Conservation (phyloP, 345 rosid species). For the Geranium brycei region DNA sequence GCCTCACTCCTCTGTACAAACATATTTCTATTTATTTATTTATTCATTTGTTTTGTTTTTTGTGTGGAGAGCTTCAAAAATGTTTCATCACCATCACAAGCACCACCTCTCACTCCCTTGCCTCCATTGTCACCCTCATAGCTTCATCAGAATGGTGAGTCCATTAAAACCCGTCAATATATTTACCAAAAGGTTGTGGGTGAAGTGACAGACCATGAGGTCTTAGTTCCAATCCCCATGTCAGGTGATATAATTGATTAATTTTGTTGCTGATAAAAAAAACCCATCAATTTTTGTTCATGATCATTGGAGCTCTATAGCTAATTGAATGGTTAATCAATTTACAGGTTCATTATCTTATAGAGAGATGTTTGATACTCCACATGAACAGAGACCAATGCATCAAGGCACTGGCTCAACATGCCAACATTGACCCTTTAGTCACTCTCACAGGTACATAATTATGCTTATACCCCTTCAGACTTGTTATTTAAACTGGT, state of each 20-base stretch:
- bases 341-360: slow-evolving; percentile 65
- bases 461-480: background rate
- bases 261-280: no score
- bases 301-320: background rate
- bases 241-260: no score
- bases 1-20: no score
- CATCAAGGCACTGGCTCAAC: slow-evolving; percentile 41
- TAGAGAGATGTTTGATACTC: slow-evolving; percentile 70
- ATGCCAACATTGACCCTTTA: slow-evolving; percentile 51
- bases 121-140: slow-evolving; percentile 64
- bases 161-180: background rate
- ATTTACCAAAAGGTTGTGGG: no score
- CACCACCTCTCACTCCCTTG: slow-evolving; percentile 27
- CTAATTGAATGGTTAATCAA: background rate
- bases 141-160: slow-evolving; percentile 58
- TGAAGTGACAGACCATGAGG: no score
- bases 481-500: background rate
- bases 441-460: slow-evolving; percentile 50
- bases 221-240: no score
- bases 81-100: slow-evolving; percentile 16
- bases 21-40: no score
- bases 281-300: no score
- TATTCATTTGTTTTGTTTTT: slow-evolving; percentile 14
- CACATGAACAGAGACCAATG: slow-evolving; percentile 70
- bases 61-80: slow-evolving; percentile 1